Evolutionary conservation across 2,329 filamentous ascomycete species (phyloP).

Genomic region (Penicillium sp.): DNA sequence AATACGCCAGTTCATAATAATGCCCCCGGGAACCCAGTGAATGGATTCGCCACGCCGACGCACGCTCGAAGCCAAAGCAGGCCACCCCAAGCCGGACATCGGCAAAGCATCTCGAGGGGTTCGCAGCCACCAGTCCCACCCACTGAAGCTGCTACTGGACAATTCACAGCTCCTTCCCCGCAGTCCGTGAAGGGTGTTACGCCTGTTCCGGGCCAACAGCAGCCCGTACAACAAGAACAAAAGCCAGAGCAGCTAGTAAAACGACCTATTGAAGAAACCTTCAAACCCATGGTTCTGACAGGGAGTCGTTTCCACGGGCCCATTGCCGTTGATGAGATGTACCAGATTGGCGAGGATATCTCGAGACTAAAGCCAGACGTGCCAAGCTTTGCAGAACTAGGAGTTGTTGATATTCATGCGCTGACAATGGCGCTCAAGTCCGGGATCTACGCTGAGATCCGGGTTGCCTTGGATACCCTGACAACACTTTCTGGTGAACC

Average conservation of each 20-base stretch:
- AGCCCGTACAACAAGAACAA: conserved; percentile 33
- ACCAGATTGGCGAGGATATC: conserved; percentile 66
- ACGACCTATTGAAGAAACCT: conserved; percentile 45
- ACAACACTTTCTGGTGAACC: conserved; percentile 67
- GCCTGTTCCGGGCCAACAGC: conserved; percentile 25
- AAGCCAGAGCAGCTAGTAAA: conserved; percentile 36
- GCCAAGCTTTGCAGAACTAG: conserved; percentile 73
- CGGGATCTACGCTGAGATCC: conserved; percentile 85
- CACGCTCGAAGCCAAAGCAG: conserved; percentile 37
- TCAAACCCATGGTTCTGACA: conserved; percentile 49
- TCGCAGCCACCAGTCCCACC: conserved; percentile 35
- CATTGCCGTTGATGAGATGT: conserved; percentile 65
- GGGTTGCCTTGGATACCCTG: conserved; percentile 82
- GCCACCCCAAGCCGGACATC: conserved; percentile 30
- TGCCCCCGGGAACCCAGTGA: conserved; percentile 34
- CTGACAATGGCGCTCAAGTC: conserved; percentile 87
- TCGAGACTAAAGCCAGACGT: conserved; percentile 70
- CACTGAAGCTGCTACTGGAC: conserved; percentile 30
- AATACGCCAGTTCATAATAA: conserved; percentile 33
- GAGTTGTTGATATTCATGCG: conserved; percentile 85
- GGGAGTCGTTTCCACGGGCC: conserved; percentile 67
- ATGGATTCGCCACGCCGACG: conserved; percentile 44
- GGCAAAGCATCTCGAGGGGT: conserved; percentile 34
- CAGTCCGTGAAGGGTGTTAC: conserved; percentile 30
- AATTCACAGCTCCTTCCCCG: conserved; percentile 31